Evolutionary conservation across 768 basidiomycete species (phyloP).

Genomic region (Pulveroboletus sp.): DNA sequence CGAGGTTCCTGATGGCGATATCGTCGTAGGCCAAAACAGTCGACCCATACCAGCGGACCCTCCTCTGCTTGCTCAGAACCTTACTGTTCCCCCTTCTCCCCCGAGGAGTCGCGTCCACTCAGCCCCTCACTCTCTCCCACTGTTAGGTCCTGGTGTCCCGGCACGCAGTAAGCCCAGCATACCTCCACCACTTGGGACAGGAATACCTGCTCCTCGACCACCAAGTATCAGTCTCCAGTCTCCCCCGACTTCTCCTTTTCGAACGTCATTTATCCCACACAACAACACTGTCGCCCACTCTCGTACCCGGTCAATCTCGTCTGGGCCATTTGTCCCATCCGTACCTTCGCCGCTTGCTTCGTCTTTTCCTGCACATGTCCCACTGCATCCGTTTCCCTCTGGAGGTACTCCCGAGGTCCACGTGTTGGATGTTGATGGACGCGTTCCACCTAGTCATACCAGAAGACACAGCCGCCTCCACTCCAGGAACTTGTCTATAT

Average conservation of each 20-base stretch:
- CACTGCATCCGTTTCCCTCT: slow-evolving; percentile 24
- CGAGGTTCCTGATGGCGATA: slow-evolving; percentile 33
- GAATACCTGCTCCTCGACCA: slow-evolving; percentile 24
- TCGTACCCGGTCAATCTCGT: slow-evolving; percentile 33
- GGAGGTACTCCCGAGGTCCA: slow-evolving; percentile 16
- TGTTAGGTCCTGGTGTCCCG: slow-evolving; percentile 20
- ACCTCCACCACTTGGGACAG: slow-evolving; percentile 24
- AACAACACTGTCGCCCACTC: slow-evolving; percentile 14
- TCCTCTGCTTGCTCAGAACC: slow-evolving; percentile 4
- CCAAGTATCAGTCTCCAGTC: slow-evolving; percentile 21
- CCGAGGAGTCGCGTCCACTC: slow-evolving; percentile 27
- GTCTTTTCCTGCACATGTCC: slow-evolving; percentile 26
- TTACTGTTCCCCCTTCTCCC: slow-evolving; percentile 15
- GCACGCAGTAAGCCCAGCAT: slow-evolving; percentile 14
- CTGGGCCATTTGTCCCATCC: slow-evolving; percentile 24
- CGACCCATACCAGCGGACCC: neutral
- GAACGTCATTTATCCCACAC: slow-evolving; percentile 19
- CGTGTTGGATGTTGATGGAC: slow-evolving; percentile 10
- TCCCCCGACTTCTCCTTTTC: slow-evolving; percentile 32
- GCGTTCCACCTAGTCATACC: slow-evolving; percentile 24
- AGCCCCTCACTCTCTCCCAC: slow-evolving; percentile 16
- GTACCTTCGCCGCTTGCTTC: slow-evolving; percentile 27
- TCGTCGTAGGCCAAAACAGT: slow-evolving; percentile 7
- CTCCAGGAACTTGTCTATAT: slow-evolving; percentile 87
- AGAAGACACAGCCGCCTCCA: slow-evolving; percentile 69